Evolutionary conservation across 805 yeast genomes (phyloP).

Genomic region (Wickerhamomyces ciferrii): DNA sequence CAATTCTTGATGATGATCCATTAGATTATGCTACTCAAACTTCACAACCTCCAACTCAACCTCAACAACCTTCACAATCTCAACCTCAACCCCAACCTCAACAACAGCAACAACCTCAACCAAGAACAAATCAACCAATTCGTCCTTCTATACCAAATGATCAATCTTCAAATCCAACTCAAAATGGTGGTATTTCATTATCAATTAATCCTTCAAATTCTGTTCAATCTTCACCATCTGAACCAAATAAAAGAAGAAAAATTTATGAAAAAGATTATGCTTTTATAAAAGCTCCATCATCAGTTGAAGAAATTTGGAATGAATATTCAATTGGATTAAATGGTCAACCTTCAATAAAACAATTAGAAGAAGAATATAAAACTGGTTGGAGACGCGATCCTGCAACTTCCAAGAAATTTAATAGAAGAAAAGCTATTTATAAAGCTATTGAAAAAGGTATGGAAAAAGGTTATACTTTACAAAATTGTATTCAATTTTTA

Average conservation of each 20-base stretch:
- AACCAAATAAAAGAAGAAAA: conserved; percentile 19
- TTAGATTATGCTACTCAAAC: not conserved
- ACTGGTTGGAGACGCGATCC: conserved; percentile 53
- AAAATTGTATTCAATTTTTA: conserved; percentile 37
- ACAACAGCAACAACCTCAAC: not conserved
- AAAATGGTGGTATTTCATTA: not conserved
- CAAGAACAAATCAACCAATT: not conserved
- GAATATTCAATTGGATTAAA: conserved; percentile 48
- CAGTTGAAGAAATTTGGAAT: conserved; percentile 49
- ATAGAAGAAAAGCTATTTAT: conserved; percentile 48
- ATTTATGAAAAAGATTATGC: conserved; percentile 27
- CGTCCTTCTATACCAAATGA: not conserved
- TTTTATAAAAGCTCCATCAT: conserved; percentile 37
- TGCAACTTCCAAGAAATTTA: conserved; percentile 47
- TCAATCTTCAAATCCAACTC: not conserved
- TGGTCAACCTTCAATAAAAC: conserved; percentile 46
- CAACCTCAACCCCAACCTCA: not conserved
- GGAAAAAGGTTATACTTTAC: conserved; percentile 36
- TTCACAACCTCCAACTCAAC: not conserved
- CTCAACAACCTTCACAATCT: not conserved
- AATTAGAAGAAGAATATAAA: conserved; percentile 42
- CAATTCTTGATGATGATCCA: conserved; percentile 15
- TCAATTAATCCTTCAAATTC: not conserved
- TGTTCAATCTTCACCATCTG: not conserved
- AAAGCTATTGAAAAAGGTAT: conserved; percentile 49